Base-by-base conservation (phyloP, 768 basidiomycete species). In the Leucogyrophana mollusca region DNA sequence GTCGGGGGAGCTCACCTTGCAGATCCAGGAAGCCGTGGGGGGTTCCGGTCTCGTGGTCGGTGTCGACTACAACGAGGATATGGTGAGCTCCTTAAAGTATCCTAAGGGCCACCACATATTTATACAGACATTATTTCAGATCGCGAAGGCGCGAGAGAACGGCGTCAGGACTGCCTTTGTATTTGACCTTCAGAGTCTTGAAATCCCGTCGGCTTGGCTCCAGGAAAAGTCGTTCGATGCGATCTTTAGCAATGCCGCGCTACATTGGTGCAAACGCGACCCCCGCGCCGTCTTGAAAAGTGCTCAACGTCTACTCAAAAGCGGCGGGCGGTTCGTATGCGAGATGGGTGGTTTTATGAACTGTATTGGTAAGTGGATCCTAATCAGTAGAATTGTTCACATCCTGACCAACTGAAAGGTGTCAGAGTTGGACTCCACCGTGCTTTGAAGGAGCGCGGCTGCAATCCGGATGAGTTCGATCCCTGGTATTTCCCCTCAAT, bases 401-500 rank as follows among this genome's bases (percentile, higher is more conserved):
- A 17, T 30, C n/a, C n/a, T n/a, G n/a, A n/a, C n/a, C n/a, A n/a
- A 35, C 34, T 49, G 58, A n/a, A 58, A 87, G 89, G 87, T 7
- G 62, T 90, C 21, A 69, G 88, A 45, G 62, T 68, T 13, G 76
- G 78, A 4, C 54, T 93, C 13, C 72, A 90, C 50, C 58, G 70
- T 9, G 80, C 76, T 0, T 62, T 85, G 32, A 67, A 65, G 45
- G 62, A 65, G 23, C 70, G 73, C 21, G 85, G 87, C 0, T 62
- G 80, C 45, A 72, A 90, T 60, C 79, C 89, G 9, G 63, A 65
- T 8, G 56, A 64, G 9, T 60, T 81, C 34, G 90, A 94, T 57
- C 91, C 91, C 0, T 93, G 89, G 89, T 90, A 80, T 68, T 92
- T 90, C 59, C 91, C 91, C 4, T 83, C 83, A 0, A 73, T 73